A percentile compares a stretch with the other conserved stretches of the same genome.
phyloP scores from a whole-genome alignment of 352 stramenopile genomes.

The Pythium chondricola region DNA sequence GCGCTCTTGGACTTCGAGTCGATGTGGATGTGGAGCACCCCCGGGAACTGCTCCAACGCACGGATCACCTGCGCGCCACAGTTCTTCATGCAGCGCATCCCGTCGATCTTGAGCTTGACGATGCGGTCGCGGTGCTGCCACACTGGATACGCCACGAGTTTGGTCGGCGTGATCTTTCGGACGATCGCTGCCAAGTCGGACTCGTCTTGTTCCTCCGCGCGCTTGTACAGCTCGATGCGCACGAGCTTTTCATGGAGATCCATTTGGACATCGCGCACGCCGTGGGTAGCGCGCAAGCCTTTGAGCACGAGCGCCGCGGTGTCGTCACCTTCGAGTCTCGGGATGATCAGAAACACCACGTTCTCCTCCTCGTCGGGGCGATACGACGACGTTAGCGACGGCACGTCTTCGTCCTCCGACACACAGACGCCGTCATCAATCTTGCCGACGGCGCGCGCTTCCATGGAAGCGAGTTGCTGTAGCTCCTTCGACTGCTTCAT shows the following conservation, averaged over 20 bases:
- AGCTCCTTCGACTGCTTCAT: no score
- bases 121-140: conserved; percentile 81
- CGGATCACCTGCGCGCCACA: conserved; percentile 75
- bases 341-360: conserved; percentile 72
- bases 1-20: conserved; percentile 77
- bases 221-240: conserved; percentile 46
- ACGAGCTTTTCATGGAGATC: conserved; percentile 62
- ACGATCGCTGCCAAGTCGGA: conserved; percentile 54
- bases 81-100: conserved; percentile 87
- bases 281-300: conserved; percentile 23
- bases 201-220: conserved; percentile 37
- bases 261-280: conserved; percentile 46
- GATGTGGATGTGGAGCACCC: conserved; percentile 80
- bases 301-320: conserved; percentile 24
- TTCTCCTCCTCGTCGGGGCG: conserved; percentile 40
- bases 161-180: conserved; percentile 26
- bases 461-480: neutral
- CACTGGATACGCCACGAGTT: conserved; percentile 69
- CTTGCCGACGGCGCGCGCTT: conserved; percentile 10
- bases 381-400: conserved; percentile 62
- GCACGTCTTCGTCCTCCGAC: conserved; percentile 54
- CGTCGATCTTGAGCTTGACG: conserved; percentile 64
- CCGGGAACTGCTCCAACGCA: conserved; percentile 72
- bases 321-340: conserved; percentile 28
- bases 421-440: conserved; percentile 49